Evolutionary conservation across 768 basidiomycete genomes (phyloP).

Genomic region (Agaricus sinodeliciosus): DNA sequence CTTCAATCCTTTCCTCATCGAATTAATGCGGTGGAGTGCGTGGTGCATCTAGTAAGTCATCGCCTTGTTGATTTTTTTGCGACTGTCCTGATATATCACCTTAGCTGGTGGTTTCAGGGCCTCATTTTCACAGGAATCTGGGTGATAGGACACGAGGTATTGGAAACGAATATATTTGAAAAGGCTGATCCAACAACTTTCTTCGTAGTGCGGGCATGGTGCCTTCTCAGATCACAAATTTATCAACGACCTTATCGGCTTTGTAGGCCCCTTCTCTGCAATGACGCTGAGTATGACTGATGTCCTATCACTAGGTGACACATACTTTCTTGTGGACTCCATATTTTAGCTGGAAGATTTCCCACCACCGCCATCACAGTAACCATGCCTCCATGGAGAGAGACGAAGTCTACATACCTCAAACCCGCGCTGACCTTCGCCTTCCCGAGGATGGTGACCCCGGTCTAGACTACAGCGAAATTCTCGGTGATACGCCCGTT

Average conservation of each 20-base stretch:
- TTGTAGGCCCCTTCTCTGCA: constrained; percentile 27
- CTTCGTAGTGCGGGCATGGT: constrained; percentile 46
- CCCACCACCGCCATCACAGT: constrained; percentile 46
- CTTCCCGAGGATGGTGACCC: constrained; percentile 32
- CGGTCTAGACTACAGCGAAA: constrained; percentile 44
- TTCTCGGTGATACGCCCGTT: constrained; percentile 54
- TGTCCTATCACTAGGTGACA: constrained; percentile 23
- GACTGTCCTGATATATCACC: not conserved
- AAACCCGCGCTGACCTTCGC: constrained; percentile 48
- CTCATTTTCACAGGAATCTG: constrained; percentile 53
- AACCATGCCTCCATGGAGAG: constrained; percentile 49
- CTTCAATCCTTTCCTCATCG: constrained; percentile 29
- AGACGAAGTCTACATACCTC: constrained; percentile 56
- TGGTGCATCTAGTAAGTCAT: constrained; percentile 41
- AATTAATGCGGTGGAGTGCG: constrained; percentile 31
- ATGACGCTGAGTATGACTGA: constrained; percentile 3
- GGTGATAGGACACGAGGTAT: constrained; percentile 54
- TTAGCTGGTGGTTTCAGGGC: constrained; percentile 58
- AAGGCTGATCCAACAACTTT: not conserved
- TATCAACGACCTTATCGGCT: constrained; percentile 45
- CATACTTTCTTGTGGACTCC: constrained; percentile 47
- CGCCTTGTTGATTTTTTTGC: not conserved
- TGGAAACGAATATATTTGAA: constrained; percentile 3
- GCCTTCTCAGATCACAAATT: constrained; percentile 44
- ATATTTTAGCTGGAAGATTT: constrained; percentile 50